Base-by-base conservation (phyloP, 2,329 filamentous ascomycete genomes). In the Aspergillus tamarii region DNA sequence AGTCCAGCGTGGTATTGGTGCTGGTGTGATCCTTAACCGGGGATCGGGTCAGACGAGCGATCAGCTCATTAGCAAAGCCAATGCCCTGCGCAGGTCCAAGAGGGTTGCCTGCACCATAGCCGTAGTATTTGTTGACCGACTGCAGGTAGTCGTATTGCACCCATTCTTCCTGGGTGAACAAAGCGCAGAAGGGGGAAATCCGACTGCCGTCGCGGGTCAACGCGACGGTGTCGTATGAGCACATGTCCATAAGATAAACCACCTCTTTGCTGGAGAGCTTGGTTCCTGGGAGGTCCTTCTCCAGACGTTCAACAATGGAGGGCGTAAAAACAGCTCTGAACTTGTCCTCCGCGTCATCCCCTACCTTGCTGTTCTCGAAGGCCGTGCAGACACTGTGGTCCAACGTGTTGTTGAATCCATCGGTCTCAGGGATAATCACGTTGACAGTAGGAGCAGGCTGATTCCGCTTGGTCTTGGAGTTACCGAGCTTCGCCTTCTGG, bases 71-170 rank as follows among this genome's bases (percentile, higher is more conserved):
- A 61, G 89, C 88, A 72, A 90, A 97, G 2, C 94, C 94, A 1
- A 95, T 90, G 1, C 94, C 94, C 77, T 96, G 93, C 0, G 92
- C 93, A 7, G 93, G 86, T 0, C 91, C 94, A 8, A 97, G 84
- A 0, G 88, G 86, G 73, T 93, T 93, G 16, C 93, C 93, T 32
- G 86, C 85, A 12, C 90, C 88, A 77, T 89, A 94, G 60, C 89
- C 89, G 77, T 97, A 97, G 84, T 89, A 97, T 75, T 97, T 97
- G 67, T 88, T 88, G 10, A 97, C 80, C 0, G 89, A 87, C 75
- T 92, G 85, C 76, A 89, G 90, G 81, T 97, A 96, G 77, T 93
- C 89, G 78, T 96, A 97, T 64, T 85, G 80, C 41, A 81, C 80
- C 91, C 92, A 97, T 77, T 96, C 93, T 0, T 84, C 76, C 16